A percentile compares a stretch with the other conserved stretches of the same genome.
These are phyloP conservation scores for Irineochytrium annulatum DNA, from an alignment of 192 early-diverging fungal genomes.

Conservation along the genomic window DNA sequence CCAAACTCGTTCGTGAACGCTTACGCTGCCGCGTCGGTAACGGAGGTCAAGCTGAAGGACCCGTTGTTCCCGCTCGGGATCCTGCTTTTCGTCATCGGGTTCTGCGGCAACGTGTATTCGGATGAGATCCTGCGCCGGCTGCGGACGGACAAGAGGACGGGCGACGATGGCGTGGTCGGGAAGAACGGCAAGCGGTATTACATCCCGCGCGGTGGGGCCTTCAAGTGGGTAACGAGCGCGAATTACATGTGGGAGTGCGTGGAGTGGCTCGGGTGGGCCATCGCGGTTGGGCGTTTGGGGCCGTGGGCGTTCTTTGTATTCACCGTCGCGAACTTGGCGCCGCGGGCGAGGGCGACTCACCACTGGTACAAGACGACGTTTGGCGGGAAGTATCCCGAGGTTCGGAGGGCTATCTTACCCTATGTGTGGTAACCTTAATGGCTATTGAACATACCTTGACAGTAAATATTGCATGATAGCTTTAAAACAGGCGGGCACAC, in stretches of 20 bases:
- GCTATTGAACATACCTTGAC: no score
- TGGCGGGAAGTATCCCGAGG: constrained; percentile 24
- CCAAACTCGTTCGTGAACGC: constrained; percentile 21
- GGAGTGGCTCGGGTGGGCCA: constrained; percentile 41
- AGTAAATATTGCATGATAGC: no score
- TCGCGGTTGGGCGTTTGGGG: constrained; percentile 8
- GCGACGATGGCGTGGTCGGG: neutral
- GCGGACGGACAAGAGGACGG: neutral
- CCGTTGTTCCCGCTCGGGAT: constrained; percentile 17
- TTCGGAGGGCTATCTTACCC: constrained; percentile 31
- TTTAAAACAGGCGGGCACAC: no score
- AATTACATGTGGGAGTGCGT: constrained; percentile 40
- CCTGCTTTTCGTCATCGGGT: constrained; percentile 19
- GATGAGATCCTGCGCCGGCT: constrained; percentile 23
- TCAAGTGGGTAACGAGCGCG: constrained; percentile 23
- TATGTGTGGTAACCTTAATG: no score
- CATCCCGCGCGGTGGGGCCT: constrained; percentile 25
- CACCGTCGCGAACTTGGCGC: constrained; percentile 30
- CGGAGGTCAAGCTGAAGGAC: neutral
- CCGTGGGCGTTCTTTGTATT: constrained; percentile 27
- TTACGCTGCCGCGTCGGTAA: neutral
- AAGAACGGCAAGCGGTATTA: constrained; percentile 16
- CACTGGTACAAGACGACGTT: constrained; percentile 32
- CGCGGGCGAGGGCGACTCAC: constrained; percentile 30
- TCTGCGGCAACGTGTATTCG: constrained; percentile 20